Conservation (phyloP, 768 basidiomycete species). For the Russula emetica region DNA sequence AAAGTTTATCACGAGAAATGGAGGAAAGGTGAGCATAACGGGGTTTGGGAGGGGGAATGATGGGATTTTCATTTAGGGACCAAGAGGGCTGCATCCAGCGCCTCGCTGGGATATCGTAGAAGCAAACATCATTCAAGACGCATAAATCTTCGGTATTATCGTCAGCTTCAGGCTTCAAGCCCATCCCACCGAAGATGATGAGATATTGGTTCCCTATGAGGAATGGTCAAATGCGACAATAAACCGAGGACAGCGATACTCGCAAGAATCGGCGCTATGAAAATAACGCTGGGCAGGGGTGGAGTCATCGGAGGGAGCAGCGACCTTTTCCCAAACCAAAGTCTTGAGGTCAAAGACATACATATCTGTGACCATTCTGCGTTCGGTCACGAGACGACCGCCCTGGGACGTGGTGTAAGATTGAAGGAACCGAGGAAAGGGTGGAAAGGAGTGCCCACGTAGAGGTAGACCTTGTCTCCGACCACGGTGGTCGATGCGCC, state of each 20-base stretch:
- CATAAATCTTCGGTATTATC: conserved; percentile 71
- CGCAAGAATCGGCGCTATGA: conserved; percentile 85
- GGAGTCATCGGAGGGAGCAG: conserved; percentile 57
- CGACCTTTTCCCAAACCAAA: conserved; percentile 73
- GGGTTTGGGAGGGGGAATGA: conserved; percentile 64
- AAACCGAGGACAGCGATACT: conserved; percentile 30
- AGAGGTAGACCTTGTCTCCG: conserved; percentile 84
- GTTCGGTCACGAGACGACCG: conserved; percentile 79
- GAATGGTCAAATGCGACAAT: conserved; percentile 15
- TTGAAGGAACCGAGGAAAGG: conserved; percentile 2
- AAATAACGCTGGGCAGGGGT: conserved; percentile 88
- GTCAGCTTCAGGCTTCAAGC: conserved; percentile 64
- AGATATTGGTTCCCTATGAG: conserved; percentile 78
- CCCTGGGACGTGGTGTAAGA: conserved; percentile 47
- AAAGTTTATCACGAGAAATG: conserved; percentile 75
- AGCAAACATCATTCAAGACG: conserved; percentile 89
- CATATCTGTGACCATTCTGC: conserved; percentile 86
- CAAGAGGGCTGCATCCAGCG: conserved; percentile 62
- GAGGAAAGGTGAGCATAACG: conserved; percentile 95
- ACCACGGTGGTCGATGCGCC: conserved; percentile 90
- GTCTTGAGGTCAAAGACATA: conserved; percentile 84
- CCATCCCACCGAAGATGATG: conserved; percentile 95
- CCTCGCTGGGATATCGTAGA: conserved; percentile 70
- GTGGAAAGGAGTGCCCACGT: conserved; percentile 47
- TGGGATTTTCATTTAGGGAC: conserved; percentile 38